These are phyloP conservation scores for Sporothrix pallida DNA, from an alignment of 2,329 filamentous ascomycete species.

Conservation along the genomic window DNA sequence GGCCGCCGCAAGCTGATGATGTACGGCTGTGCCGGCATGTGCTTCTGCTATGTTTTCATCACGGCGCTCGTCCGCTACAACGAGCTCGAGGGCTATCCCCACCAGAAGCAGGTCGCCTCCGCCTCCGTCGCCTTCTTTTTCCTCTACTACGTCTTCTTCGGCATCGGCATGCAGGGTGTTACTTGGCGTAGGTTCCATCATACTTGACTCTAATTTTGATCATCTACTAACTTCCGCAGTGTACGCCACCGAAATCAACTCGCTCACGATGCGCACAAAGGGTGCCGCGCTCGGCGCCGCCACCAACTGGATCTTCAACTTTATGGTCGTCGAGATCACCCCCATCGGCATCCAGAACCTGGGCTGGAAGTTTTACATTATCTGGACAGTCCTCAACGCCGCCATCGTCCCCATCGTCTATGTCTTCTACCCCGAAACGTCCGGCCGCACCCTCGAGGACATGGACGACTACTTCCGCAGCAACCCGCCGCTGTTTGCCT, in stretches of 20 bases:
- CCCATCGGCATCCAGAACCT: slow-evolving; percentile 61
- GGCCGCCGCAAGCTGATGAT: slow-evolving; percentile 40
- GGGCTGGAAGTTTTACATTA: slow-evolving; percentile 60
- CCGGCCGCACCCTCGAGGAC: slow-evolving; percentile 65
- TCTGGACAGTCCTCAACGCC: slow-evolving; percentile 60
- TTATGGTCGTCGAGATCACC: slow-evolving; percentile 67
- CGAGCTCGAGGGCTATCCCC: slow-evolving; percentile 46
- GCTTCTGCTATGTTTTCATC: slow-evolving; percentile 40
- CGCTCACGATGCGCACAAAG: slow-evolving; percentile 58
- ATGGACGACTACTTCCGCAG: slow-evolving; percentile 67
- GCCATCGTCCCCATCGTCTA: slow-evolving; percentile 59
- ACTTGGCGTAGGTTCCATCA: slow-evolving; percentile 51
- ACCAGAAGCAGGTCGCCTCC: slow-evolving; percentile 44
- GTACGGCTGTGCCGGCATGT: slow-evolving; percentile 61
- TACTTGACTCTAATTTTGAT: too few species aligned
- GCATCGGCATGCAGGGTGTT: slow-evolving; percentile 59
- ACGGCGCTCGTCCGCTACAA: slow-evolving; percentile 58
- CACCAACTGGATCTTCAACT: slow-evolving; percentile 49
- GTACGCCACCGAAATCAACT: slow-evolving; percentile 63
- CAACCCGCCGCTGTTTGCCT: slow-evolving; percentile 16
- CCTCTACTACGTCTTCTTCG: slow-evolving; percentile 60
- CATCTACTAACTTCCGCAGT: slow-evolving; percentile 39
- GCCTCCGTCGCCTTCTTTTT: slow-evolving; percentile 50
- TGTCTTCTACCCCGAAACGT: slow-evolving; percentile 61
- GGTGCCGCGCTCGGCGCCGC: slow-evolving; percentile 62